Evolutionary conservation across 1,139 yeast species (phyloP), one percentile per base, ranked within the genome.

Genomic region (Geotrichum carabidarum): DNA sequence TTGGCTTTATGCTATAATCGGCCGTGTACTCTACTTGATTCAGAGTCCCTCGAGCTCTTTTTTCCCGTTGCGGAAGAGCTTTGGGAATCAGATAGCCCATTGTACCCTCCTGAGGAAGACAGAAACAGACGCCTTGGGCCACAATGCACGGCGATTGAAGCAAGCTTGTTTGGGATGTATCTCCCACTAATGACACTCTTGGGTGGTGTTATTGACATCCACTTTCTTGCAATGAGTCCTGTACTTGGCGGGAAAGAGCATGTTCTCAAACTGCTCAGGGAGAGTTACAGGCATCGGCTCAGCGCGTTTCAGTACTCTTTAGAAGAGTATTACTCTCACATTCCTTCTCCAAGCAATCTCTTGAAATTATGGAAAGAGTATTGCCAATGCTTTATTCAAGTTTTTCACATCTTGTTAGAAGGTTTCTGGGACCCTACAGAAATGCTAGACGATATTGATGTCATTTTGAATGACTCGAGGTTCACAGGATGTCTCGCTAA

Each of bases 1-100:
- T 63, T 73, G 7, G 72, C 74, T 0, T 62, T 74, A 45, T 70
- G 75, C 49, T 73, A 72, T 59, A 74, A 73, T 57, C 61, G 70
- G 7, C 69, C 71, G 2, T 57, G 69, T 35, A 61, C 66, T 4
- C 63, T 73, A 27, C 59, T 67, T 11, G 78, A 74, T 55, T 59
- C 67, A 4, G 75, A 71, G 53, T 68, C 70, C 27, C 53, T 59
- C 50, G 67, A 65, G 7, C 55, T 74, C 18, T 70, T 61, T 55
- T 63, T 68, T 9, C 77, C 78, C 0, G 66, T 71, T 53, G 62
- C 62, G 46, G 75, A 73, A 40, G 64, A 60, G 1, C 52, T 67
- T 3, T 74, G 76, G 76, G 60, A 62, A 7, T 65, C 68, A 6
- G 62, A 60, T 37, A 61, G 47, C 32, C 52, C 53, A 32, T 45